Percentiles rank a stretch among this genome's conserved stretches.
Evolutionary conservation across 495 filamentous ascomycete species (phyloP).

Genomic region (Jackrogersella minutella): DNA sequence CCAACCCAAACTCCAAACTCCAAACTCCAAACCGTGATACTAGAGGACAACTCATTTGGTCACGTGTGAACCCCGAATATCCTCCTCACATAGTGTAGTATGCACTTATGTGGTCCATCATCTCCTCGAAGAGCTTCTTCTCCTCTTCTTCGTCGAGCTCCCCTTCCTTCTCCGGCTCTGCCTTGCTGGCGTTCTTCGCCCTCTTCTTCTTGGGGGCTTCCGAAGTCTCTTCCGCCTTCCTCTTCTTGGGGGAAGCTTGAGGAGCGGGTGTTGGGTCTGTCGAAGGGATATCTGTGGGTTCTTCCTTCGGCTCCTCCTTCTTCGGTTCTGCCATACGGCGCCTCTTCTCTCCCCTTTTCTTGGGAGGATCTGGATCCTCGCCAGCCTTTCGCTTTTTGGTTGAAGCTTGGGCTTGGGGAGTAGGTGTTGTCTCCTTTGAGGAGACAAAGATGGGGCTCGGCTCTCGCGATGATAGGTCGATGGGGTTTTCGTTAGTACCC

Average conservation of each 20-base stretch:
- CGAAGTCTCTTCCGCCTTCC: neutral
- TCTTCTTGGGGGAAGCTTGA: neutral
- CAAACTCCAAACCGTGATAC: neutral
- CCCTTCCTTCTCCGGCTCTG: neutral
- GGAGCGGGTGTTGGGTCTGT: neutral
- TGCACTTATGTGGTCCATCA: neutral
- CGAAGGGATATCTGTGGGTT: neutral
- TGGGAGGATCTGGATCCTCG: neutral
- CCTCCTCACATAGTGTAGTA: neutral
- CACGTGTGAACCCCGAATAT: neutral
- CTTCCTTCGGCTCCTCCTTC: neutral
- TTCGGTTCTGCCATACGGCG: neutral
- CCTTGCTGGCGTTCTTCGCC: neutral
- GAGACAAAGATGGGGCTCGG: neutral
- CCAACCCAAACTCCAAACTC: neutral
- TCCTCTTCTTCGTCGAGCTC: neutral
- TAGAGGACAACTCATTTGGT: neutral
- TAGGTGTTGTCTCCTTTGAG: neutral
- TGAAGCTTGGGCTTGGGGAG: neutral
- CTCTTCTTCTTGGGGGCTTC: neutral
- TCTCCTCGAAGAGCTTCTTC: neutral
- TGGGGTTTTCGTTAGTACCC: neutral
- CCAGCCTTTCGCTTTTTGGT: neutral
- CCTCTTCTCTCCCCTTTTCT: neutral
- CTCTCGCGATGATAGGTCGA: neutral